phyloP scores from a whole-genome alignment of 208 protist species.

The Naegleria lovaniensis region DNA sequence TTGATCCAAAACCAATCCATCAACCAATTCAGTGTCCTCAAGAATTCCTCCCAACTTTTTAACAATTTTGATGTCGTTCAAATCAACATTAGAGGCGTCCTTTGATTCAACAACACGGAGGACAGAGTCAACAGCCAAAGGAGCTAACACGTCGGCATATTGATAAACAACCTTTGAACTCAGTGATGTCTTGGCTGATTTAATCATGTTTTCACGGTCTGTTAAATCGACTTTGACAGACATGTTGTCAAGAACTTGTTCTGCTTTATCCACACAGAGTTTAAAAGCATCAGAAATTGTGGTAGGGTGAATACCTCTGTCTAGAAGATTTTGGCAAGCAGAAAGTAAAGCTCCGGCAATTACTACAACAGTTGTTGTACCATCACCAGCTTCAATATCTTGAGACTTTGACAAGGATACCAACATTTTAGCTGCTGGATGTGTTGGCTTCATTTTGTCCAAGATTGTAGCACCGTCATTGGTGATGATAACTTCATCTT shows the following conservation, averaged over 20 bases:
- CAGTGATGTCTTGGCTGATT: slow-evolving; percentile 91
- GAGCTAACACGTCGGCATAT: slow-evolving; percentile 90
- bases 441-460: slow-evolving; percentile 86
- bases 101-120: slow-evolving; percentile 67
- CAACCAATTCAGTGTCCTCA: slow-evolving; percentile 94
- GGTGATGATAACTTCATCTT: slow-evolving; percentile 94
- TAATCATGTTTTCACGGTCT: slow-evolving; percentile 84
- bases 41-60: slow-evolving; percentile 87
- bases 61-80: slow-evolving; percentile 89
- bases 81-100: slow-evolving; percentile 86
- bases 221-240: slow-evolving; percentile 81
- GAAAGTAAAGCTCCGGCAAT: slow-evolving; percentile 88
- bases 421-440: slow-evolving; percentile 98
- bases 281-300: slow-evolving; percentile 89
- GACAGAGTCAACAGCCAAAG: slow-evolving; percentile 96
- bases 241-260: slow-evolving; percentile 84
- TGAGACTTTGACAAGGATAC: slow-evolving; percentile 96
- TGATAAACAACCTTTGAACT: slow-evolving; percentile 97
- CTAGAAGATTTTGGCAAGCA: slow-evolving; percentile 78
- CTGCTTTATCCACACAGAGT: slow-evolving; percentile 67
- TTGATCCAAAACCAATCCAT: slow-evolving; percentile 88
- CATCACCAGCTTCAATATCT: slow-evolving; percentile 98
- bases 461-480: slow-evolving; percentile 99
- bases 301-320: slow-evolving; percentile 93
- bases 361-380: slow-evolving; percentile 97